These are phyloP conservation scores for Cyanodermella asteris DNA, from an alignment of 2,329 filamentous ascomycete genomes.

Conservation along the genomic window DNA sequence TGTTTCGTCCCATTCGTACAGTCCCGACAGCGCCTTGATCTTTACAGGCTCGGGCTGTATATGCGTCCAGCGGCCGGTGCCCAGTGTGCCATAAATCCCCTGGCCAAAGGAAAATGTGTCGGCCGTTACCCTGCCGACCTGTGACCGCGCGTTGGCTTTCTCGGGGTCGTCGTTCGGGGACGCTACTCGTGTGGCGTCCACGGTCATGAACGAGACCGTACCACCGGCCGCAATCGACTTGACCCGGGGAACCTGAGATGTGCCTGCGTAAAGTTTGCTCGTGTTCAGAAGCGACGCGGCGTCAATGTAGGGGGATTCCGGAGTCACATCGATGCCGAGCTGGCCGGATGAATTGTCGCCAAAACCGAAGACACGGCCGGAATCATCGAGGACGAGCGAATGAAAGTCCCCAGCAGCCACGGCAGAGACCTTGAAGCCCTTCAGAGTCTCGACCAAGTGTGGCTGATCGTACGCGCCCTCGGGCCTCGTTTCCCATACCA, in stretches of 20 bases:
- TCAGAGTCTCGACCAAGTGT: conserved; percentile 54
- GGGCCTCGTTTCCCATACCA: conserved; percentile 61
- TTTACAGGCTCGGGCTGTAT: conserved; percentile 56
- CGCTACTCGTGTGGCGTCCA: conserved; percentile 48
- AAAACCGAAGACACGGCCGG: conserved; percentile 64
- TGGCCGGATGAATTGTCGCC: conserved; percentile 87
- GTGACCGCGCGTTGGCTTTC: conserved; percentile 12
- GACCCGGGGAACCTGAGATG: conserved; percentile 40
- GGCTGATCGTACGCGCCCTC: conserved; percentile 58
- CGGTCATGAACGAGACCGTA: conserved; percentile 64
- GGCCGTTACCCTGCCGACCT: conserved; percentile 36
- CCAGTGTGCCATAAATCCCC: conserved; percentile 64
- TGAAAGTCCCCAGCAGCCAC: conserved; percentile 77
- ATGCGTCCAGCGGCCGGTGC: conserved; percentile 77
- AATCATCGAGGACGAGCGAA: conserved; percentile 53
- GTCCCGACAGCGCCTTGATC: conserved; percentile 59
- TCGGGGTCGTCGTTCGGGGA: conserved; percentile 21
- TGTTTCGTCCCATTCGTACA: conserved; percentile 71
- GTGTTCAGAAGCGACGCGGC: conserved; percentile 49
- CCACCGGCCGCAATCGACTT: conserved; percentile 72
- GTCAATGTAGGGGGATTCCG: conserved; percentile 40
- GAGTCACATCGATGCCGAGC: conserved; percentile 54
- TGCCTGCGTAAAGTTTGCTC: conserved; percentile 48
- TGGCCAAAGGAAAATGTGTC: conserved; percentile 78
- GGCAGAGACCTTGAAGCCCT: conserved; percentile 46